phyloP scores from a whole-genome alignment of 129 eudicot species.

The Artemisia tridentata region DNA sequence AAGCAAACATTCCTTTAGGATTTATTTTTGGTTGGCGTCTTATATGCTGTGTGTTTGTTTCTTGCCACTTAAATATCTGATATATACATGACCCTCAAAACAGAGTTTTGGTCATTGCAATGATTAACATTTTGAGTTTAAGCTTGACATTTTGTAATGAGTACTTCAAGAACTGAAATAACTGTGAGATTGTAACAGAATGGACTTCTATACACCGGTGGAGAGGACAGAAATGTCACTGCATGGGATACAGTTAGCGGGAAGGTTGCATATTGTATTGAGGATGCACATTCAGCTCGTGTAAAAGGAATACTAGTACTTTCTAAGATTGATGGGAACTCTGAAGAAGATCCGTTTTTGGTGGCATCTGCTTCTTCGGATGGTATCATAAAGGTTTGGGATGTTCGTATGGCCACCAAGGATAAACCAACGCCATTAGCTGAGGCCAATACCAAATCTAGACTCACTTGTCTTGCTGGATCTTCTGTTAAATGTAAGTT shows the following conservation, averaged over 20 bases:
- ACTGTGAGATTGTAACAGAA: slow-evolving; percentile 40
- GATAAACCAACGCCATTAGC: slow-evolving; percentile 67
- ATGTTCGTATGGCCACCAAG: slow-evolving; percentile 56
- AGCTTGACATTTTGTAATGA: background rate
- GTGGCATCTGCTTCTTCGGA: slow-evolving; percentile 97
- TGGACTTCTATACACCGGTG: slow-evolving; percentile 82
- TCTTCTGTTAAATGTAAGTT: slow-evolving; percentile 77
- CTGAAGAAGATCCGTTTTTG: slow-evolving; percentile 61
- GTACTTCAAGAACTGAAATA: slow-evolving; percentile 8
- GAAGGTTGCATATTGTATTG: slow-evolving; percentile 71
- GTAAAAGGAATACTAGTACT: slow-evolving; percentile 87
- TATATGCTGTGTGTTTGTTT: too few species aligned
- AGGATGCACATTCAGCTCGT: slow-evolving; percentile 90
- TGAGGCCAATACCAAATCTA: slow-evolving; percentile 83
- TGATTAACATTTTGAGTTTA: slow-evolving; percentile 37
- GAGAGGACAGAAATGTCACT: slow-evolving; percentile 80
- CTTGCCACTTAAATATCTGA: too few species aligned
- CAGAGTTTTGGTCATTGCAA: background rate
- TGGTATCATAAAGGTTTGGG: slow-evolving; percentile 95
- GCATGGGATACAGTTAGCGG: slow-evolving; percentile 91
- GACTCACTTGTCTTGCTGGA: slow-evolving; percentile 98
- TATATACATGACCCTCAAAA: too few species aligned
- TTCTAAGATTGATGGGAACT: slow-evolving; percentile 42
- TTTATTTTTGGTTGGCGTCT: too few species aligned
- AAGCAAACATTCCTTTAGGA: too few species aligned